Evolutionary conservation across 2,329 filamentous ascomycete species (phyloP), one percentile per base, ranked within the genome.

Genomic region (Oidium heveae): DNA sequence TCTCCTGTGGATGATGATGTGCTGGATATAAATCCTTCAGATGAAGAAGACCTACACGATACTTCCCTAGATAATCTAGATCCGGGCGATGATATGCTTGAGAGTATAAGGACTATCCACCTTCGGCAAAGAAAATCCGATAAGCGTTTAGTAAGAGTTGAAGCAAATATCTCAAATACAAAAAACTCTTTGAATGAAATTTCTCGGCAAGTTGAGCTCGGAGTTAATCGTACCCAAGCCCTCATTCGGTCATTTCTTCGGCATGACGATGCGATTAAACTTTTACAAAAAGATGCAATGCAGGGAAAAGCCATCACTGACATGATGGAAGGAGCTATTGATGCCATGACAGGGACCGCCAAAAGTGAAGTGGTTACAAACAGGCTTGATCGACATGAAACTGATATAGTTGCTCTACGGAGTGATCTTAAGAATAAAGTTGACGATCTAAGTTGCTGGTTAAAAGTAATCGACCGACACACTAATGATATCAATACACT

Each of bases 271-370:
- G 52, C 36, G 7, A 53, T 53, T 28, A 43, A 43, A 37, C 22
- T 53, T 15, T 32, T 53, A 16, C 36, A 53, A 43, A 43, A 28
- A 44, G 39, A 53, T 41, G 33, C 51, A 16, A 28, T 39, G 20
- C 51, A 53, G 18, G 51, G 33, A 15, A 53, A 53, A 53, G 51
- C 51, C 20, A 53, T 53, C 3, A 28, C 33, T 53, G 51, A 53
- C 15, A 53, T 53, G 18, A 53, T 53, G 52, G 52, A 53, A 41
- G 36, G 52, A 13, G 36, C 52, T n/a, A 53, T 53, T 12, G 52
- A 53, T 24, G 39, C 34, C 2, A 53, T 53, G 36, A 28, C 34
- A 8, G 22, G 39, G 5, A 53, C 13, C n/a, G 28, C 13, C 4
- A 24, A 53, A 20, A 37, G 33, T 13, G 39, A 33, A 53, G 39